Percentiles rank a stretch among this genome's conserved stretches.
phyloP scores from a whole-genome alignment of 2,329 filamentous ascomycete species.

The Pseudocercospora fuligena region DNA sequence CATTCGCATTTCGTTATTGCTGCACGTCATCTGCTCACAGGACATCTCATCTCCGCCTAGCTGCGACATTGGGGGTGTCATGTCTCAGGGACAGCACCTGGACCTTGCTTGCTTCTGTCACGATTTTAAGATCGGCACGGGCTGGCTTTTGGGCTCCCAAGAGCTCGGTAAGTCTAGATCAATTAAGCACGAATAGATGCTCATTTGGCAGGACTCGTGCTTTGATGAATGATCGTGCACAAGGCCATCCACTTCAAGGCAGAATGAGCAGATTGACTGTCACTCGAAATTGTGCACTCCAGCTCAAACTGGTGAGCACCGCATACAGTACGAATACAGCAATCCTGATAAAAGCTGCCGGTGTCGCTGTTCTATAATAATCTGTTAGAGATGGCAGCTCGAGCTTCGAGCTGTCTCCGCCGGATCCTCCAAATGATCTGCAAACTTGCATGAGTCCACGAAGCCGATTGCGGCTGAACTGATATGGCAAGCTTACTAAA shows the following conservation, averaged over 20 bases:
- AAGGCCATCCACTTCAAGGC: no score
- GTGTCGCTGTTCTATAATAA: background rate
- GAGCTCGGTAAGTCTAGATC: background rate
- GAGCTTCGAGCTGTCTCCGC: background rate
- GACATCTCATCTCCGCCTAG: background rate
- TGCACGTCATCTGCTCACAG: background rate
- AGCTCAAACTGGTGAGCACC: background rate
- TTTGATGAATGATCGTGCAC: background rate
- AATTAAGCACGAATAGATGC: background rate
- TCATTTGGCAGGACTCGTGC: background rate
- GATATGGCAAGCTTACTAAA: background rate
- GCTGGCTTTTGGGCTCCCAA: background rate
- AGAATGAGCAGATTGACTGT: background rate
- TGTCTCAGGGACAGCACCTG: background rate
- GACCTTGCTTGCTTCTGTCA: constrained; percentile 4
- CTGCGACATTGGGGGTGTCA: background rate
- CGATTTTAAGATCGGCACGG: background rate
- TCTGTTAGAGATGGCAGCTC: background rate
- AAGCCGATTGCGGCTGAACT: background rate
- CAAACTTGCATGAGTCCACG: background rate
- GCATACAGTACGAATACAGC: background rate
- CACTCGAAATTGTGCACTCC: no score
- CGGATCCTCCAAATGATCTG: background rate
- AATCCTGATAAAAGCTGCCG: background rate
- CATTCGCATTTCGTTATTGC: background rate